phyloP scores from a whole-genome alignment of 2,329 filamentous ascomycete species.

The Shiraia sp. region DNA sequence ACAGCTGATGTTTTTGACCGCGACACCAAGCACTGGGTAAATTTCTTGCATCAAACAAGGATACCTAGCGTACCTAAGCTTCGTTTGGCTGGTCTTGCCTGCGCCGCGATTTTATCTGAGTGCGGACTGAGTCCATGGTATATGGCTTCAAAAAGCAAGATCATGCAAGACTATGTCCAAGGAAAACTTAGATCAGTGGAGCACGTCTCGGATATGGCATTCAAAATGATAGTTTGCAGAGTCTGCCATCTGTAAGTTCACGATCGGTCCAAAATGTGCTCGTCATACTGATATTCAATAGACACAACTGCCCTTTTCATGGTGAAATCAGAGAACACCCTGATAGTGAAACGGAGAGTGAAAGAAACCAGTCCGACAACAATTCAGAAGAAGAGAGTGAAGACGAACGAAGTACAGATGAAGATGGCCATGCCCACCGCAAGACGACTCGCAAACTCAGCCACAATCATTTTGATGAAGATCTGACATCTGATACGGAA shows the following conservation, averaged over 20 bases:
- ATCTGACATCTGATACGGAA: too few relatives aligned
- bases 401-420: conserved; percentile 4
- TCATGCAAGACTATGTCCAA: conserved; percentile 10
- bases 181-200: conserved; percentile 7
- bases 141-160: conserved; percentile 36
- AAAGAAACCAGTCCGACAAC: conserved; percentile 28
- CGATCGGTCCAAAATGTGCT: neutral
- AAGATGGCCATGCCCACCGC: conserved; percentile 2
- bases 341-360: neutral
- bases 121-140: conserved; percentile 48
- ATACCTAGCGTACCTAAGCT: conserved; percentile 24
- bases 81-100: conserved; percentile 40
- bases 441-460: neutral
- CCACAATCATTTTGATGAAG: too few relatives aligned
- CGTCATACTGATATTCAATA: conserved; percentile 10
- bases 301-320: conserved; percentile 47
- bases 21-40: conserved; percentile 32
- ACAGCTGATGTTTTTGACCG: conserved; percentile 26
- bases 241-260: conserved; percentile 40
- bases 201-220: conserved; percentile 14
- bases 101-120: conserved; percentile 41
- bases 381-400: neutral
- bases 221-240: conserved; percentile 27
- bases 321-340: conserved; percentile 44
- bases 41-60: conserved; percentile 35